Base-by-base conservation (phyloP, 1,284 basidiomycete genomes). In the Peniophora sp. region DNA sequence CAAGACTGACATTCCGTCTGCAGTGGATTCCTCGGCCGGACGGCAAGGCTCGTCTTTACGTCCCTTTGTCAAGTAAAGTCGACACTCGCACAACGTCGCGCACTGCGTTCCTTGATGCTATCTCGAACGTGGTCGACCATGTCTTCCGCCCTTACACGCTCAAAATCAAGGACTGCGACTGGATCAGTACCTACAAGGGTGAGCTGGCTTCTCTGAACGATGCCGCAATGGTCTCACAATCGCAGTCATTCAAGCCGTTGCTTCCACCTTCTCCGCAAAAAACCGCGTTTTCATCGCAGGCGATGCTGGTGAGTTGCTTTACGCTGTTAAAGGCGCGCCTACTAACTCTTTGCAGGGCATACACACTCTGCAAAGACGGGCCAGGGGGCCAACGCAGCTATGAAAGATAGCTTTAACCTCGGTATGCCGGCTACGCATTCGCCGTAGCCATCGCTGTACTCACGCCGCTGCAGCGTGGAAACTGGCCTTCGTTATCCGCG, bases 391-490 rank as follows among this genome's bases (percentile, higher is more conserved):
- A 45, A 45, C 23, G 23, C 44, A 9, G 19, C 44, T 25, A 45
- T 45, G 44, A 22, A 25, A 22, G 44, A 45, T 22, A 24, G n/a
- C 44, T 45, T 16, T 20, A 45, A 45, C 23, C 44, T 45, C 20
- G 17, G 44, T 45, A 23, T 9, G 44, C 10, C 20, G 22, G n/a
- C n/a, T n/a, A n/a, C n/a, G n/a, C n/a, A n/a, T n/a, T n/a, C n/a
- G n/a, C n/a, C n/a, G n/a, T n/a, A n/a, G n/a, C 35, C 11, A 11
- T 36, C 35, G n/a, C n/a, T n/a, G n/a, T n/a, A n/a, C 23, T 20
- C 10, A 25, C 17, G n/a, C 14, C 17, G 9, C 41, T 24, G 23
- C 44, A 45, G 53, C 49, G 3, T 55, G 53, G 53, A 55, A 55
- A 43, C 48, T 55, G 2, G 49, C 53, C 0, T 34, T 39, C 9